A percentile compares a stretch with the other conserved stretches of the same genome.
Evolutionary conservation across 208 protist species (phyloP).

Genomic region (Crithidia thermophila): DNA sequence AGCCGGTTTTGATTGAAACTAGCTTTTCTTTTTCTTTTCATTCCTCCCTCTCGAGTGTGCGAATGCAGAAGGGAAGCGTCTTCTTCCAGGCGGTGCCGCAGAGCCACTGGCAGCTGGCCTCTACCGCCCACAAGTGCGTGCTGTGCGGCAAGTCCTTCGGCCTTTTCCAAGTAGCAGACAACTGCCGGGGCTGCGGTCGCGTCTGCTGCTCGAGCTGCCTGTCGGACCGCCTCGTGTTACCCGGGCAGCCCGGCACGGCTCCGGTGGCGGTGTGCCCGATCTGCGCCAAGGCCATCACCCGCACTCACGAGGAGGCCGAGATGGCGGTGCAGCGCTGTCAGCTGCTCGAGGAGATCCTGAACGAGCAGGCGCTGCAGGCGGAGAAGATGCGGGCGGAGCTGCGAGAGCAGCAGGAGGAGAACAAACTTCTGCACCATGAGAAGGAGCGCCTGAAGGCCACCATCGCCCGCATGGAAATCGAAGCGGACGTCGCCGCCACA

Average conservation of each 20-base stretch:
- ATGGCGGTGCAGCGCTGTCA: constrained; percentile 48
- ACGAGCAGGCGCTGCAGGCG: constrained; percentile 43
- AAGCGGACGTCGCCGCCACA: constrained; percentile 38
- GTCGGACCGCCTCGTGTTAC: constrained; percentile 43
- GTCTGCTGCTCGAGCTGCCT: constrained; percentile 65
- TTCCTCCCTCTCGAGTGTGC: not conserved
- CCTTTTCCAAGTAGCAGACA: constrained; percentile 35
- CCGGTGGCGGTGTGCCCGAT: constrained; percentile 54
- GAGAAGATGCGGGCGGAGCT: constrained; percentile 47
- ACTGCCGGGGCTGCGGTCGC: constrained; percentile 65
- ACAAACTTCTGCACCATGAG: constrained; percentile 44
- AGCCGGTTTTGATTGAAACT: too few relatives aligned
- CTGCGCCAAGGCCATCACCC: constrained; percentile 48
- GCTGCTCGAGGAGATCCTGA: constrained; percentile 53
- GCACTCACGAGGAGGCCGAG: constrained; percentile 44
- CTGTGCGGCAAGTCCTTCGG: constrained; percentile 51
- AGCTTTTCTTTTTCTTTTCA: not conserved
- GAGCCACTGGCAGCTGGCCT: constrained; percentile 43
- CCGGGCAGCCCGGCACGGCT: constrained; percentile 32
- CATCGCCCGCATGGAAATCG: constrained; percentile 37
- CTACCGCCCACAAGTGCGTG: constrained; percentile 34
- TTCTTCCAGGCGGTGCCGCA: constrained; percentile 41
- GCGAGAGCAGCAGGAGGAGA: constrained; percentile 50
- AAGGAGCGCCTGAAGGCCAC: constrained; percentile 44
- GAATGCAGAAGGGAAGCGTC: constrained; percentile 1